Percentiles rank a stretch among this genome's conserved stretches.
These are phyloP conservation scores for Zymoseptoria ardabiliae DNA, from an alignment of 2,329 filamentous ascomycete species.

Conservation along the genomic window DNA sequence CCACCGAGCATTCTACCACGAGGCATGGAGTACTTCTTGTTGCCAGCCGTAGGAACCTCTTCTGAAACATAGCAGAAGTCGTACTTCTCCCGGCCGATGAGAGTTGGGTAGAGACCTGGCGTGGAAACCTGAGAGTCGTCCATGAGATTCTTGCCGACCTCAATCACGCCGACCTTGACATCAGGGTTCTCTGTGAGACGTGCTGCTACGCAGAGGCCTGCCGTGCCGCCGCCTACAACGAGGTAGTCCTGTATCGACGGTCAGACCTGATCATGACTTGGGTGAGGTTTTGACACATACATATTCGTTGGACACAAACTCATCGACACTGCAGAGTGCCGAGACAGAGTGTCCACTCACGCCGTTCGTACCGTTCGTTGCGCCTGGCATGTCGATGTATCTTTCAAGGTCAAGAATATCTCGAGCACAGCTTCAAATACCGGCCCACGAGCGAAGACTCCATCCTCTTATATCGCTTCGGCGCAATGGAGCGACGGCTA, in stretches of 20 bases:
- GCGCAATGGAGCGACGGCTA: background rate
- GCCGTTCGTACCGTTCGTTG: slow-evolving; percentile 11
- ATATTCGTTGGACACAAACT: slow-evolving; percentile 20
- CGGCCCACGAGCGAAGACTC: no score
- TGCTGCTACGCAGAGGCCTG: slow-evolving; percentile 24
- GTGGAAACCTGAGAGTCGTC: slow-evolving; percentile 28
- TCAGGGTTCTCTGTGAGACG: slow-evolving; percentile 24
- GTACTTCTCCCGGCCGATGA: slow-evolving; percentile 29
- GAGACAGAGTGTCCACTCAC: slow-evolving; percentile 13
- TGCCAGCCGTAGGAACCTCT: slow-evolving; percentile 15
- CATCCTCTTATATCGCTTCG: background rate
- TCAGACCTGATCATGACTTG: background rate
- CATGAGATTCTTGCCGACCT: slow-evolving; percentile 25
- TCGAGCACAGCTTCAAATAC: no score
- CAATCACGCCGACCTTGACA: slow-evolving; percentile 28
- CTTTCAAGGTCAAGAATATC: background rate
- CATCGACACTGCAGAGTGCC: slow-evolving; percentile 23
- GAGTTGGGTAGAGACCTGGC: slow-evolving; percentile 26
- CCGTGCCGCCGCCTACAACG: slow-evolving; percentile 27
- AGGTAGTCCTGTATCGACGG: slow-evolving; percentile 9
- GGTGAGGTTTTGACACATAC: slow-evolving; percentile 9
- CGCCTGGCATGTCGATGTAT: slow-evolving; percentile 10
- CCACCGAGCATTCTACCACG: slow-evolving; percentile 35
- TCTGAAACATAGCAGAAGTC: slow-evolving; percentile 29
- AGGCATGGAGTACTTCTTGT: slow-evolving; percentile 26